A percentile compares a stretch with the other conserved stretches of the same genome.
Conservation (phyloP, 805 yeast species). For the Candida ficus region DNA sequence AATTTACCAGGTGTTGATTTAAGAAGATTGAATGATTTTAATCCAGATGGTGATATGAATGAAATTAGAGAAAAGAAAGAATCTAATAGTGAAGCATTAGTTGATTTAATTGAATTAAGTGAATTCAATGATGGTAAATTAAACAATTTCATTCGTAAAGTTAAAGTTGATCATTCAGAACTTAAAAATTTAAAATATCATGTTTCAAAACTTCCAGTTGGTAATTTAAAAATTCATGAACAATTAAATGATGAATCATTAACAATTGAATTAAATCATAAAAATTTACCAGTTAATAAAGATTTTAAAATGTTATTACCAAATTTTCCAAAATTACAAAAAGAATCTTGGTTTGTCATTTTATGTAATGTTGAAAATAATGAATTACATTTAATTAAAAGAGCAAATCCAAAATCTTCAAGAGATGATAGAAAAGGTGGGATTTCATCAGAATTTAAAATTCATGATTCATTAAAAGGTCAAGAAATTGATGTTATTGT, state of each 20-base stretch:
- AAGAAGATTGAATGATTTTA: conserved; percentile 15
- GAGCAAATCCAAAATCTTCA: conserved; percentile 58
- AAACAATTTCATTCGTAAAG: conserved; percentile 25
- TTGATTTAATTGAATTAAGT: conserved; percentile 14
- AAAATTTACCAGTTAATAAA: conserved; percentile 37
- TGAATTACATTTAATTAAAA: conserved; percentile 60
- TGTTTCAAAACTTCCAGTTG: conserved; percentile 58
- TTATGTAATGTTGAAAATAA: conserved; percentile 43
- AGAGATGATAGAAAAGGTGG: conserved; percentile 24
- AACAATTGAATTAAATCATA: conserved; percentile 46
- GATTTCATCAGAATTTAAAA: conserved; percentile 37
- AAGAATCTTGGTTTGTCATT: conserved; percentile 89
- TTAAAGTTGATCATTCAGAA: conserved; percentile 38
- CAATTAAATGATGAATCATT: conserved; percentile 36
- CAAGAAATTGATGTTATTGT: conserved; percentile 39
- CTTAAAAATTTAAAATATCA: conserved; percentile 46
- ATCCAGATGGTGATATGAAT: conserved; percentile 16
- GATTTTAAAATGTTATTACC: conserved; percentile 73
- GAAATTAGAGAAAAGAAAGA: conserved; percentile 7
- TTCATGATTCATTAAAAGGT: conserved; percentile 47
- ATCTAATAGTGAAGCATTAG: not conserved
- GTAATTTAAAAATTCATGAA: conserved; percentile 33
- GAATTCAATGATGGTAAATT: conserved; percentile 33
- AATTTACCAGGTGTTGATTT: conserved; percentile 23
- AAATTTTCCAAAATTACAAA: conserved; percentile 82